phyloP scores from a whole-genome alignment of 139 green algal species.

The Picochlorum sp. region DNA sequence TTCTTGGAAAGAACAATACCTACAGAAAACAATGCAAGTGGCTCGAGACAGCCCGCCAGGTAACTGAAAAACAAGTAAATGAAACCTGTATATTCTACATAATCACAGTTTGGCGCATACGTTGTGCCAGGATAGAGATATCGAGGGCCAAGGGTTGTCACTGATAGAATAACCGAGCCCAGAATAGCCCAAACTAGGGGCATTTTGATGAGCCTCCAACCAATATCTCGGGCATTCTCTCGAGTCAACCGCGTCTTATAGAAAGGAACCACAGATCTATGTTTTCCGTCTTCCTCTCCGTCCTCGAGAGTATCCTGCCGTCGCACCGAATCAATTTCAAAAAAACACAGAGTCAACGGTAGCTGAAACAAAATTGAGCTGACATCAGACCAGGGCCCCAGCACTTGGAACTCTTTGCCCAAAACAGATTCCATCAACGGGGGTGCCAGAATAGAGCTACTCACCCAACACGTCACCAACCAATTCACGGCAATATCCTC shows the following conservation, averaged over 20 bases:
- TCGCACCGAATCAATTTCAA: not conserved
- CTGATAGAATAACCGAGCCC: not conserved
- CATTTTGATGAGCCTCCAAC: not conserved
- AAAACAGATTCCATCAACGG: not conserved
- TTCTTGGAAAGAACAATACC: not conserved
- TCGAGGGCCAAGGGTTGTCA: not conserved
- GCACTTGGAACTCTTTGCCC: not conserved
- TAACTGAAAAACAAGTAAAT: constrained; percentile 3
- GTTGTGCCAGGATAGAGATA: not conserved
- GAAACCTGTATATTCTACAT: not conserved
- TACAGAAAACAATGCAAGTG: not conserved
- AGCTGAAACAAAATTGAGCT: not conserved
- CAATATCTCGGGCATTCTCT: not conserved
- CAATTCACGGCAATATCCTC: not conserved
- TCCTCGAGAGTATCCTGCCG: not conserved
- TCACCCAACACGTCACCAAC: constrained; percentile 1
- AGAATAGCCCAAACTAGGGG: not conserved
- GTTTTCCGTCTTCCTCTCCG: not conserved
- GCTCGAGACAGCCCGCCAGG: not conserved
- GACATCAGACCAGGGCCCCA: not conserved
- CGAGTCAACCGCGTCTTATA: constrained; percentile 1
- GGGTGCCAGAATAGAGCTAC: not conserved
- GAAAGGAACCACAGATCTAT: not conserved
- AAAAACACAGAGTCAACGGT: not conserved
- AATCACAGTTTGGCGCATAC: constrained; percentile 1